Percentiles rank a stretch among this genome's conserved stretches.
Evolutionary conservation across 2,329 filamentous ascomycete genomes (phyloP).

Genomic region (Magnaporthiopsis incrustans): DNA sequence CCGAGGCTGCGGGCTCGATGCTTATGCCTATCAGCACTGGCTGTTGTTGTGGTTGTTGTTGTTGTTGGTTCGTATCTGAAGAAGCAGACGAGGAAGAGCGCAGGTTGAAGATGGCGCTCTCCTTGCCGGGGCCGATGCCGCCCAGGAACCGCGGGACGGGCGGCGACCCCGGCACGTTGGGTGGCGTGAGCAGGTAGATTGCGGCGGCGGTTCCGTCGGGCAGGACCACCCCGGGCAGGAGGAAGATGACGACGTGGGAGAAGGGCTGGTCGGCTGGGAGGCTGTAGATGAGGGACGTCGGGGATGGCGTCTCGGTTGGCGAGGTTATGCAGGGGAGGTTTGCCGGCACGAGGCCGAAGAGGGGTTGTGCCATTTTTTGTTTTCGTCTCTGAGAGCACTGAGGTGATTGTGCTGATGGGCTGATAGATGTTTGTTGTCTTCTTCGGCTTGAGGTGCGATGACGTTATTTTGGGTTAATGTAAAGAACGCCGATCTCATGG

Average conservation of each 20-base stretch:
- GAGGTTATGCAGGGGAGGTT: constrained; percentile 48
- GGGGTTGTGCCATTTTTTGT: constrained; percentile 30
- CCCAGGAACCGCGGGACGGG: constrained; percentile 60
- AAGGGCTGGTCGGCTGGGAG: constrained; percentile 44
- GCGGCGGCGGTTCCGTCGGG: constrained; percentile 74
- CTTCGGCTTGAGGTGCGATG: background rate
- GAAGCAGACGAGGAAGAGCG: constrained; percentile 23
- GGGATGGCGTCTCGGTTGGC: constrained; percentile 44
- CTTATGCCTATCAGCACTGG: constrained; percentile 74
- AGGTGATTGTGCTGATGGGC: too few relatives aligned
- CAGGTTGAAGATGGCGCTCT: constrained; percentile 84
- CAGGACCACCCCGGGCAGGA: constrained; percentile 69
- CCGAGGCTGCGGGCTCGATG: constrained; percentile 66
- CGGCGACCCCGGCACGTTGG: constrained; percentile 28
- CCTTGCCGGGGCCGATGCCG: constrained; percentile 81
- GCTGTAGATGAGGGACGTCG: constrained; percentile 49
- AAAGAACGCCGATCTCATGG: too few relatives aligned
- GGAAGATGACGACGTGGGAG: constrained; percentile 80
- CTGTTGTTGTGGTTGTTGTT: constrained; percentile 27
- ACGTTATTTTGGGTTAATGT: background rate
- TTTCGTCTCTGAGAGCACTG: background rate
- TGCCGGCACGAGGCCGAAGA: constrained; percentile 54
- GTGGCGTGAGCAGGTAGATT: constrained; percentile 68
- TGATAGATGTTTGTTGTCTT: too few relatives aligned
- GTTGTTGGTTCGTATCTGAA: constrained; percentile 14